These are phyloP conservation scores for Gentiana straminea DNA, from an alignment of 257 asterid species.

Conservation along the genomic window DNA sequence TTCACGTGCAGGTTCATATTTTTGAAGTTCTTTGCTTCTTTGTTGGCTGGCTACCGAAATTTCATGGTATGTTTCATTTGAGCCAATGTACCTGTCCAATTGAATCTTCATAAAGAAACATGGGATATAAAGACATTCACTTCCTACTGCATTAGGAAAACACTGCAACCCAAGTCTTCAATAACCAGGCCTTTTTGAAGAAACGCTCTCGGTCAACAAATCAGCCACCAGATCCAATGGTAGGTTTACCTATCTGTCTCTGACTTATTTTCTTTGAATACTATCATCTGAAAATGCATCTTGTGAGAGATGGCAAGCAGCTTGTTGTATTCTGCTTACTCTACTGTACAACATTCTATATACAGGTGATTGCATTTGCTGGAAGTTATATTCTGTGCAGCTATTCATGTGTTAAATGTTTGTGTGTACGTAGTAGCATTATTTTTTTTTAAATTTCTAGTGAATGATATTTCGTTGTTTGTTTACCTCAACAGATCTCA, in stretches of 20 bases:
- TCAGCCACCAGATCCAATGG: constrained; percentile 94
- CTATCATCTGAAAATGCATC: neutral
- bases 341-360: neutral
- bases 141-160: constrained; percentile 50
- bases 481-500: constrained; percentile 53
- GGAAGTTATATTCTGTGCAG: neutral
- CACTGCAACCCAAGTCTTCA: constrained; percentile 73
- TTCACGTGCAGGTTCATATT: constrained; percentile 69
- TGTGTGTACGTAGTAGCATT: neutral
- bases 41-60: constrained; percentile 96
- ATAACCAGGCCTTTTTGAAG: constrained; percentile 84
- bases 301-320: neutral
- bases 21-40: constrained; percentile 82
- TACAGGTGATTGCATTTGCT: neutral
- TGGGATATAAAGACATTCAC: neutral
- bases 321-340: neutral
- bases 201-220: constrained; percentile 87
- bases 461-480: constrained; percentile 10
- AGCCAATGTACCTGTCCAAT: constrained; percentile 20
- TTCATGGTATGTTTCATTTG: constrained; percentile 58
- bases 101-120: constrained; percentile 8
- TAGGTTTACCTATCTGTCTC: constrained; percentile 18
- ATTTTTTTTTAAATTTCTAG: constrained; percentile 1
- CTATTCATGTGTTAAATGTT: neutral
- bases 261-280: constrained; percentile 4